Evolutionary conservation across 768 basidiomycete species (phyloP).

Genomic region (Mycena filopes): DNA sequence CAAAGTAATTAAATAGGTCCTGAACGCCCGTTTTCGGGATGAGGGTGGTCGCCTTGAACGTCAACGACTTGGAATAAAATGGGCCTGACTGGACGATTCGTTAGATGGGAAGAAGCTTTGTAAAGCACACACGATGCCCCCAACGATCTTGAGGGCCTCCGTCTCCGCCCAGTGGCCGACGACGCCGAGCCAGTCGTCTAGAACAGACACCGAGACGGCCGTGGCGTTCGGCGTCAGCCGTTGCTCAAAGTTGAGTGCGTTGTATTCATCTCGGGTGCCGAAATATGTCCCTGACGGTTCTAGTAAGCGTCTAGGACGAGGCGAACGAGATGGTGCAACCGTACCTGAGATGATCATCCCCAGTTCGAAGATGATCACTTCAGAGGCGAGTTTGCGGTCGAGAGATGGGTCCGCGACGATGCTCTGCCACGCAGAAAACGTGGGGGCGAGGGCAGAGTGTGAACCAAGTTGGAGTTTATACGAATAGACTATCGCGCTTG

Average conservation of each 20-base stretch:
- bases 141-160: constrained; percentile 27
- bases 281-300: constrained; percentile 25
- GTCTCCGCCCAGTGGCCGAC: constrained; percentile 33
- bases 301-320: neutral
- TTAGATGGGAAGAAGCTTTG: too few species aligned
- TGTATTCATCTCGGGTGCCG: constrained; percentile 31
- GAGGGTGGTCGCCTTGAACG: constrained; percentile 28
- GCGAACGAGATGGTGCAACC: neutral
- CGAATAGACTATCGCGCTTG: constrained; percentile 24
- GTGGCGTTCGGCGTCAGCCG: constrained; percentile 22
- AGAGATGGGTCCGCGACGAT: constrained; percentile 31
- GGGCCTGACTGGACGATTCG: constrained; percentile 18
- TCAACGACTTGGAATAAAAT: constrained; percentile 34
- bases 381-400: constrained; percentile 31
- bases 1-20: constrained; percentile 27
- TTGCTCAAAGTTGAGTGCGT: constrained; percentile 25
- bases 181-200: constrained; percentile 30
- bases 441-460: constrained; percentile 18
- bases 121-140: constrained; percentile 24
- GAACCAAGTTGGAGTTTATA: constrained; percentile 23
- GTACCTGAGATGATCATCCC: constrained; percentile 34
- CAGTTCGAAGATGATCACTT: constrained; percentile 26
- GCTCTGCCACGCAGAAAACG: constrained; percentile 28
- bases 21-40: constrained; percentile 26
- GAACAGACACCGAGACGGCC: constrained; percentile 8